phyloP scores from a whole-genome alignment of 1,284 basidiomycete species.

The Ganoderma boninense region DNA sequence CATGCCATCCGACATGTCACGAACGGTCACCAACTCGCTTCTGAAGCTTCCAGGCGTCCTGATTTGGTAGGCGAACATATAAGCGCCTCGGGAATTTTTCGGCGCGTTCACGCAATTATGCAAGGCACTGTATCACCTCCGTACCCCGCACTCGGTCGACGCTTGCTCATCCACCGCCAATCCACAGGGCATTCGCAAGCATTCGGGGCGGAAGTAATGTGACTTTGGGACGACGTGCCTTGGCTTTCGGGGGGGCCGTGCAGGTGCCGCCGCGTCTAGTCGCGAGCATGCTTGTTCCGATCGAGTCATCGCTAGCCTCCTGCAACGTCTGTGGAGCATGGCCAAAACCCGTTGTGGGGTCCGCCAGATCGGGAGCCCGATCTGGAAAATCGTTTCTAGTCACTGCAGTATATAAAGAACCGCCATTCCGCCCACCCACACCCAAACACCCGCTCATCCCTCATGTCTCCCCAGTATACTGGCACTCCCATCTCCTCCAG shows the following conservation, averaged over 20 bases:
- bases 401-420: slow-evolving; percentile 24
- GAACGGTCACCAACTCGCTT: too few species aligned
- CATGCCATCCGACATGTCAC: too few species aligned
- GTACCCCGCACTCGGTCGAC: background rate
- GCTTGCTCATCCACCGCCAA: slow-evolving; percentile 18
- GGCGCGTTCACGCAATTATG: too few species aligned
- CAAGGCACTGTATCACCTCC: too few species aligned
- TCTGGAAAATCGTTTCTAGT: slow-evolving; percentile 7
- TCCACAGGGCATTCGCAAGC: too few species aligned
- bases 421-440: background rate
- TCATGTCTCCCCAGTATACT: slow-evolving; percentile 31
- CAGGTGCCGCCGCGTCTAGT: background rate
- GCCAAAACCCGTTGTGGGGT: slow-evolving; percentile 5
- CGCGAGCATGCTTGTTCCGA: background rate
- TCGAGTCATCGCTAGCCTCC: slow-evolving; percentile 8
- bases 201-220: background rate
- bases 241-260: background rate
- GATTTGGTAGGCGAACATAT: too few species aligned
- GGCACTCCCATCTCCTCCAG: slow-evolving; percentile 1
- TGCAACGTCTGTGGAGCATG: slow-evolving; percentile 2
- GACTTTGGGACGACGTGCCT: background rate
- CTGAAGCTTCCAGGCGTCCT: too few species aligned
- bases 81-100: too few species aligned
- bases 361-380: background rate
- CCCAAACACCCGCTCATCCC: background rate